phyloP scores from a whole-genome alignment of 495 filamentous ascomycete species.

The Apodospora peruviana region DNA sequence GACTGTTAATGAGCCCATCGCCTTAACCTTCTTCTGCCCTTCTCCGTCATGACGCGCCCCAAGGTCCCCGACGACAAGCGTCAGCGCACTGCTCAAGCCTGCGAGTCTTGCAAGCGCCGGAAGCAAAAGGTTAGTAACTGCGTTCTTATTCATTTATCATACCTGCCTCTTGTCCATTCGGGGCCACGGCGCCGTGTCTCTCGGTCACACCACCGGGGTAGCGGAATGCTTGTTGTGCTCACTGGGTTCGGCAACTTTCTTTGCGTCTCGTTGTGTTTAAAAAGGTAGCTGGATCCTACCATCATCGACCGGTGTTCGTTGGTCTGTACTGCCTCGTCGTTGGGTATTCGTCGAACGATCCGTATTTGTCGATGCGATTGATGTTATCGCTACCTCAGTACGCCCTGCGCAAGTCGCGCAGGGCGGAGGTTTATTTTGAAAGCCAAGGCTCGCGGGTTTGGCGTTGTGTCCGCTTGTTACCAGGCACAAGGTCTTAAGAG shows the following conservation, averaged over 20 bases:
- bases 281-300: no score
- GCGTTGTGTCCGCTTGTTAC: slow-evolving; percentile 16
- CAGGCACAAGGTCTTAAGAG: slow-evolving; percentile 16
- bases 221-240: no score
- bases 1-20: slow-evolving; percentile 7
- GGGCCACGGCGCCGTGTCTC: slow-evolving; percentile 3
- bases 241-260: no score
- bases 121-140: slow-evolving; percentile 64
- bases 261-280: no score
- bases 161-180: slow-evolving; percentile 9
- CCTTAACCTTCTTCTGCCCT: slow-evolving; percentile 7
- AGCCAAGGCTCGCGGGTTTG: background rate
- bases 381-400: no score
- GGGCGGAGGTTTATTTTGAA: background rate
- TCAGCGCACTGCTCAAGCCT: slow-evolving; percentile 61
- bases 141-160: slow-evolving; percentile 3
- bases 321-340: no score
- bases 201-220: no score
- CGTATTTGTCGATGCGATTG: no score
- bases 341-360: no score
- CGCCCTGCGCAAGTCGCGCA: background rate
- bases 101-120: slow-evolving; percentile 71
- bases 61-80: slow-evolving; percentile 60
- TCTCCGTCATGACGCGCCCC: slow-evolving; percentile 52
- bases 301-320: no score